These are phyloP conservation scores for Cucurbita ficifolia DNA, from an alignment of 306 rosid genomes.

Conservation along the genomic window DNA sequence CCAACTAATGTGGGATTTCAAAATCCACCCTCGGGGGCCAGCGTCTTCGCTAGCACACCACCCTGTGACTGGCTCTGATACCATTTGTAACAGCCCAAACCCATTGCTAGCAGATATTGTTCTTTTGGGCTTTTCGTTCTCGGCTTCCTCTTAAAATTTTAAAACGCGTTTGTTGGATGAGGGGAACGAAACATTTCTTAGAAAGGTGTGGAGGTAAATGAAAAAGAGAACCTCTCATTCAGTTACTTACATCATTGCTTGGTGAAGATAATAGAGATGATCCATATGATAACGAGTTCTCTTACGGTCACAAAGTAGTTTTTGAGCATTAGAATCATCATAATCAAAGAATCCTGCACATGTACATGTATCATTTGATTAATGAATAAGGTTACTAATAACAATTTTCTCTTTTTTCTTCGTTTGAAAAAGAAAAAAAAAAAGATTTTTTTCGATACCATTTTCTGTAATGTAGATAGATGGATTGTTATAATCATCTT, in stretches of 20 bases:
- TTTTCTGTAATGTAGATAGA: not conserved
- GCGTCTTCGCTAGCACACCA: no score
- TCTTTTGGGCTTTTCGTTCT: no score
- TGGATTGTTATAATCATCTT: not conserved
- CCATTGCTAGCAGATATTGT: no score
- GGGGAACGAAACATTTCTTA: no score
- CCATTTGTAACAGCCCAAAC: no score
- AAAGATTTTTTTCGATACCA: not conserved
- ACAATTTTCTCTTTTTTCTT: not conserved
- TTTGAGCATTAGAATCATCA: not conserved
- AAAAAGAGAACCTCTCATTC: no score
- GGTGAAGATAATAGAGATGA: not conserved
- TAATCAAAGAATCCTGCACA: not conserved
- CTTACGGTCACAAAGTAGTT: not conserved
- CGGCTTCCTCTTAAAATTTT: no score
- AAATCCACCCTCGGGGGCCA: no score
- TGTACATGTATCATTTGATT: not conserved
- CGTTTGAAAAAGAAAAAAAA: not conserved
- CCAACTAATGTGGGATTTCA: no score
- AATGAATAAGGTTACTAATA: not conserved
- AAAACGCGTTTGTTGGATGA: no score
- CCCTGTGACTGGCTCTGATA: no score
- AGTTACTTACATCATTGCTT: not conserved
- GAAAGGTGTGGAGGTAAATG: no score
- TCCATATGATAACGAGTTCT: not conserved